Percentiles rank a stretch among this genome's conserved stretches.
These are phyloP conservation scores for Coemansia pectinata DNA, from an alignment of 192 early-diverging fungal species.

Conservation along the genomic window DNA sequence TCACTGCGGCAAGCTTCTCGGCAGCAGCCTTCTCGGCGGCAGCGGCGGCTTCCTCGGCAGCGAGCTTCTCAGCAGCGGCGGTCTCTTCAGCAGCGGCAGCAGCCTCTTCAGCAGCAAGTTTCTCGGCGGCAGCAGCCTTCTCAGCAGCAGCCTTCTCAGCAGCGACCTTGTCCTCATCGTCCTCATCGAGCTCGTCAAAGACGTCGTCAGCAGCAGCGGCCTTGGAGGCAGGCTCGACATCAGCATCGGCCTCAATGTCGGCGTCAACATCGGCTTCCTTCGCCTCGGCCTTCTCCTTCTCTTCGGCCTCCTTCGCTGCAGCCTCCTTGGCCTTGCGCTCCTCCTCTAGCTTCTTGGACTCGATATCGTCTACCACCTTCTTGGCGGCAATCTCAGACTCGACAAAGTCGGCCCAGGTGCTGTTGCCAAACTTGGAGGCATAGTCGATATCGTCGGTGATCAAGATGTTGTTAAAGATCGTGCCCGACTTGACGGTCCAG, in stretches of 20 bases:
- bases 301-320: slow-evolving; percentile 21
- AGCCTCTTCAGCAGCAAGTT: slow-evolving; percentile 1
- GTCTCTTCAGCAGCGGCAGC: slow-evolving; percentile 7
- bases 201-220: slow-evolving; percentile 8
- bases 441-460: slow-evolving; percentile 80
- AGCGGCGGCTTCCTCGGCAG: slow-evolving; percentile 1
- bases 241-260: slow-evolving; percentile 1
- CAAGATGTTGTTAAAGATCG: slow-evolving; percentile 94
- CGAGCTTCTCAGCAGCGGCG: slow-evolving; percentile 5
- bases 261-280: slow-evolving; percentile 18
- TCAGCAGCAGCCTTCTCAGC: slow-evolving; percentile 9
- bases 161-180: slow-evolving; percentile 13
- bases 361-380: slow-evolving; percentile 58
- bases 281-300: slow-evolving; percentile 14
- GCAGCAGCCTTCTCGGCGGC: slow-evolving; percentile 1
- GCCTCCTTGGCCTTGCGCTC: slow-evolving; percentile 49
- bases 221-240: slow-evolving; percentile 1
- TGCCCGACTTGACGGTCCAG: slow-evolving; percentile 93
- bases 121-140: slow-evolving; percentile 10
- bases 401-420: slow-evolving; percentile 64
- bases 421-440: slow-evolving; percentile 73
- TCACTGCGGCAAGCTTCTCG: slow-evolving; percentile 10
- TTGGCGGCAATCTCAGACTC: slow-evolving; percentile 69
- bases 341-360: slow-evolving; percentile 51
- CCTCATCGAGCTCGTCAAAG: slow-evolving; percentile 13